Evolutionary conservation across 2,329 filamentous ascomycete genomes (phyloP).

Genomic region (Fusarium phyllophilum): DNA sequence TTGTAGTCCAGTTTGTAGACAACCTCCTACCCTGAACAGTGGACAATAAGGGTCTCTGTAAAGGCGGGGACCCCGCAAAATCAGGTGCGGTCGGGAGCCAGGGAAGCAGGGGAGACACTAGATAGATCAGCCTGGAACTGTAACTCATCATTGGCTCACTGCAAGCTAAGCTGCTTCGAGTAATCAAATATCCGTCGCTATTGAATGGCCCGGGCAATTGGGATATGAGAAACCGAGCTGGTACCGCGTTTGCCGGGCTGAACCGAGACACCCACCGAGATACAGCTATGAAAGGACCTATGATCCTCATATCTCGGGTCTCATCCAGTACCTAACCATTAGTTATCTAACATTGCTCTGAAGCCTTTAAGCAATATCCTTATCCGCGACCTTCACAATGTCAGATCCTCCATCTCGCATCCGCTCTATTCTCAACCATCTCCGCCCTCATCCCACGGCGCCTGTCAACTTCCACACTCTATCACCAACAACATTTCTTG

Average conservation of each 20-base stretch:
- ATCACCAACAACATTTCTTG: conserved; percentile 87
- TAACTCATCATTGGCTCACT: conserved; percentile 28
- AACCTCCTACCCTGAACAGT: neutral
- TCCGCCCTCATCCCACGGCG: conserved; percentile 53
- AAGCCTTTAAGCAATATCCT: neutral
- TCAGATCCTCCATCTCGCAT: conserved; percentile 72
- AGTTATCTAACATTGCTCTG: neutral
- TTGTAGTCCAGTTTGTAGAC: neutral
- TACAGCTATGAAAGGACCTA: conserved; percentile 38
- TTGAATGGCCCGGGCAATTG: conserved; percentile 24
- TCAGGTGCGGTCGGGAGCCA: too few relatives aligned
- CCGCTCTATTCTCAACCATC: conserved; percentile 64
- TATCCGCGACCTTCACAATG: conserved; percentile 56
- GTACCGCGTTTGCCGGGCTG: conserved; percentile 42
- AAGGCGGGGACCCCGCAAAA: too few relatives aligned
- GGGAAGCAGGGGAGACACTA: too few relatives aligned
- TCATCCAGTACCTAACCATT: neutral
- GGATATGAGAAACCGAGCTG: conserved; percentile 42
- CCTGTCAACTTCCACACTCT: conserved; percentile 77
- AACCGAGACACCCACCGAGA: conserved; percentile 39
- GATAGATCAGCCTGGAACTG: conserved; percentile 22
- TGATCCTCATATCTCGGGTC: neutral
- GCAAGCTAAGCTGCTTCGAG: conserved; percentile 22
- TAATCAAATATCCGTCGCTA: conserved; percentile 1
- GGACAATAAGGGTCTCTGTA: neutral